Base-by-base conservation (phyloP, 2,329 filamentous ascomycete species). In the Fusarium protoensiforme region DNA sequence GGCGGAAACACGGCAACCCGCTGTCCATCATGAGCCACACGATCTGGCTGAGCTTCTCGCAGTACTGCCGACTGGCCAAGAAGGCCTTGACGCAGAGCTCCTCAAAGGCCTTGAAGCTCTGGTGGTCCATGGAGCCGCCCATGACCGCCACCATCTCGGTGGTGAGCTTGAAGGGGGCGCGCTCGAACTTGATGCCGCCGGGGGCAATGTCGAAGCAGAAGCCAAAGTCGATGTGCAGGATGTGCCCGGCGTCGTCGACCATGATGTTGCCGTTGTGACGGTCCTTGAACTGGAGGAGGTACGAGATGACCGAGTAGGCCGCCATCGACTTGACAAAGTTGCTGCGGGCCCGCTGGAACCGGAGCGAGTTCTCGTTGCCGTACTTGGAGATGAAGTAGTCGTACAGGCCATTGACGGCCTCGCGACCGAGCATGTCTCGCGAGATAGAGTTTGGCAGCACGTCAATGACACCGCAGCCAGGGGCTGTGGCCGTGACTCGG, bases 271-370 rank as follows among this genome's bases (percentile, higher is more conserved):
- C 96, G 82, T 99, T 99, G 85, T 99, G 96, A 4, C 96, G 92
- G 81, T 99, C 96, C 83, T 99, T 99, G 91, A 99, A 98, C 80
- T 99, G 97, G 39, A 99, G 86, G 16, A 99, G 87, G 85, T 97
- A 99, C 0, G 94, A 97, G 74, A 99, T 98, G 78, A 99, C 92
- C 20, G 94, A 97, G 86, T 99, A 99, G 14, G 96, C 97, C 0
- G 97, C 96, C 96, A 99, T 98, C 80, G 93, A 96, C 86, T 99
- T 99, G 83, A 99, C 95, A 81, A 99, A 99, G 83, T 98, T 98
- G 84, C 90, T 95, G 71, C 96, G 92, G 13, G 96, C 96, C 82
- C 96, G 93, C 83, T 99, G 97, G 87, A 98, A 99, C 41, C 92
- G 92, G 58, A 98, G 92, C 2, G 94, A 97, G 82, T 98, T 95